phyloP scores from a whole-genome alignment of 2,329 filamentous ascomycete genomes.

The Talaromyces sp. region DNA sequence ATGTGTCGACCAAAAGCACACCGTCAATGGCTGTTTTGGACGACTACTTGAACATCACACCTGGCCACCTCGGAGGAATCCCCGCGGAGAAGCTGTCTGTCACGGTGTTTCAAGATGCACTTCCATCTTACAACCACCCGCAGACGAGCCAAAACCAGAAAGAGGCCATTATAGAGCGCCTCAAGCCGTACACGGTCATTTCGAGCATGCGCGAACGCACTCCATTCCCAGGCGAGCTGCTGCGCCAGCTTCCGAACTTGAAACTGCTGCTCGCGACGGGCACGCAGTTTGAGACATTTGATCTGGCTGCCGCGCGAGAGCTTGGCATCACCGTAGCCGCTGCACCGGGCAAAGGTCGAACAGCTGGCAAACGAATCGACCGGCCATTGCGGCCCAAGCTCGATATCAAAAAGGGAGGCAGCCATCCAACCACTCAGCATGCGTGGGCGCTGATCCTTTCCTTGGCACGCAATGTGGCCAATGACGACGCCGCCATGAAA shows the following conservation, averaged over 20 bases:
- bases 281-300: slow-evolving; percentile 28
- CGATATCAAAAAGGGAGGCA: slow-evolving; percentile 4
- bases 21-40: slow-evolving; percentile 60
- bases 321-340: slow-evolving; percentile 1
- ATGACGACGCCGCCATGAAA: slow-evolving; percentile 60
- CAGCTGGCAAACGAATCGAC: not conserved
- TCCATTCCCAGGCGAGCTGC: slow-evolving; percentile 57
- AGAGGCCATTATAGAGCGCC: slow-evolving; percentile 50
- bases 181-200: slow-evolving; percentile 62
- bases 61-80: slow-evolving; percentile 50
- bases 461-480: slow-evolving; percentile 59
- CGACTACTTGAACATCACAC: slow-evolving; percentile 59
- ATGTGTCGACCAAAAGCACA: not conserved
- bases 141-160: slow-evolving; percentile 43
- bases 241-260: slow-evolving; percentile 60
- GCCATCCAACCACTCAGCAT: slow-evolving; percentile 7
- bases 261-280: slow-evolving; percentile 65
- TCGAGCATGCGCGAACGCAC: slow-evolving; percentile 72
- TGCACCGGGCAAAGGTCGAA: not conserved
- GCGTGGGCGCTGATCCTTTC: slow-evolving; percentile 39
- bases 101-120: not conserved
- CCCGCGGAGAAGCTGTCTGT: slow-evolving; percentile 20
- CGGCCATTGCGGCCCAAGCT: slow-evolving; percentile 25
- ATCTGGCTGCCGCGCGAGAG: not conserved
- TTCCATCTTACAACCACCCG: not conserved